phyloP scores from a whole-genome alignment of 495 filamentous ascomycete genomes.

The Podospora pseudopauciseta region DNA sequence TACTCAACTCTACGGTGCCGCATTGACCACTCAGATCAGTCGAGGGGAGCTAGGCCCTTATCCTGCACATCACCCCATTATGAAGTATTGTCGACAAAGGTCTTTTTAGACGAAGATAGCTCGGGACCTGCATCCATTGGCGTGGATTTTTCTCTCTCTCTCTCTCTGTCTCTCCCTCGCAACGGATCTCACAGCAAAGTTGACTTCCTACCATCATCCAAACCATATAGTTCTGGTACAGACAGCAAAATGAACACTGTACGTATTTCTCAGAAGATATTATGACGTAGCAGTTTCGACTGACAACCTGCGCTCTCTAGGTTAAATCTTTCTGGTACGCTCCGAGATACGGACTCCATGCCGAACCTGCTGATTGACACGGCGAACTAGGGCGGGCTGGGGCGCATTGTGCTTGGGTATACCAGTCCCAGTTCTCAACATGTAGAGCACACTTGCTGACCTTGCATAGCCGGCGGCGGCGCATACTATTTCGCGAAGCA shows the following conservation, averaged over 20 bases:
- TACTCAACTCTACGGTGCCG: background rate
- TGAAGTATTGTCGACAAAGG: conserved; percentile 9
- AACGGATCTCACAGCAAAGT: background rate
- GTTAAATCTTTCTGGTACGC: conserved; percentile 60
- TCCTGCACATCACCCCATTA: conserved; percentile 32
- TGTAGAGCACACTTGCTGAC: conserved; percentile 6
- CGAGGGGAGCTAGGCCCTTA: conserved; percentile 19
- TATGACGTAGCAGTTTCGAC: conserved; percentile 24
- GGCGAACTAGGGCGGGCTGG: conserved; percentile 68
- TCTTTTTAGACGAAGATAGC: conserved; percentile 1
- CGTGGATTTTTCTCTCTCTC: background rate
- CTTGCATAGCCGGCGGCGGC: conserved; percentile 64
- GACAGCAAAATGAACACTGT: background rate
- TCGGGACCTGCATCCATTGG: background rate
- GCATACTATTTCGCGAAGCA: conserved; percentile 97
- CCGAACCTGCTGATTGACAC: conserved; percentile 12
- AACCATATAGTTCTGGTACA: background rate
- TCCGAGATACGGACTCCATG: background rate
- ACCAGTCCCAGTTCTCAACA: conserved; percentile 20
- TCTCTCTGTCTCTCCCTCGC: background rate
- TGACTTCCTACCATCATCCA: background rate
- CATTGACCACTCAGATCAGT: conserved; percentile 3
- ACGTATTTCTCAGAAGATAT: background rate
- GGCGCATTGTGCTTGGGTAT: conserved; percentile 76
- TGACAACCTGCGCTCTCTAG: conserved; percentile 29